phyloP scores from a whole-genome alignment of 768 basidiomycete species.

The Butyriboletus loyo region DNA sequence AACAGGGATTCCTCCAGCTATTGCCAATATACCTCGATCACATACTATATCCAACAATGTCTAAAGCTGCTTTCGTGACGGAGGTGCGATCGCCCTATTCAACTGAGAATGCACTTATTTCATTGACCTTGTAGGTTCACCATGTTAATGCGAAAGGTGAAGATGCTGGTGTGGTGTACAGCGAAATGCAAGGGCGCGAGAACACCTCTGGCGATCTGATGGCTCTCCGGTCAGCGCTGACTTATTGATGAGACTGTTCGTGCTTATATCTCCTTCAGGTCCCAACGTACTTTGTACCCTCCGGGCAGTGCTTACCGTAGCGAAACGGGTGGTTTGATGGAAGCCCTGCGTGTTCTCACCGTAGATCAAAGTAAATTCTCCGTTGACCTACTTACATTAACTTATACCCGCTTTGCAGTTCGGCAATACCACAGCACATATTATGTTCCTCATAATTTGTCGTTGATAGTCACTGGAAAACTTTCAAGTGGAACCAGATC shows the following conservation, averaged over 20 bases:
- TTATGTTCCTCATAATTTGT: conserved; percentile 93
- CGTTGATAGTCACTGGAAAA: conserved; percentile 86
- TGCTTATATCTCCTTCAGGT: conserved; percentile 38
- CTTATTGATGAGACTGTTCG: background rate
- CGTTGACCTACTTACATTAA: conserved; percentile 1
- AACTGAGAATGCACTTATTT: conserved; percentile 1
- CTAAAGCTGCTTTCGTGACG: conserved; percentile 75
- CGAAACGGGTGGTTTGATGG: conserved; percentile 96
- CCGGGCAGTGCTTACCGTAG: conserved; percentile 85
- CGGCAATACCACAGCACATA: conserved; percentile 83
- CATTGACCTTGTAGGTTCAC: conserved; percentile 66
- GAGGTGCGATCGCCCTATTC: conserved; percentile 39
- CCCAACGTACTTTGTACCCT: conserved; percentile 80
- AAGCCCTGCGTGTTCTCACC: conserved; percentile 78
- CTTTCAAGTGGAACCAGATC: conserved; percentile 71
- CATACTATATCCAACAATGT: conserved; percentile 93
- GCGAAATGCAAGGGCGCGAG: conserved; percentile 95
- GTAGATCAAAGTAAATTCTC: conserved; percentile 76
- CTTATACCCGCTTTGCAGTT: conserved; percentile 49
- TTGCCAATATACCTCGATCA: conserved; percentile 93
- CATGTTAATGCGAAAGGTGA: conserved; percentile 89
- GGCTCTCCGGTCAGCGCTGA: conserved; percentile 64
- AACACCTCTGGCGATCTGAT: conserved; percentile 91
- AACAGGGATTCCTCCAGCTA: conserved; percentile 84
- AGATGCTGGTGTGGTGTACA: conserved; percentile 94